A percentile compares a stretch with the other conserved stretches of the same genome.
phyloP scores from a whole-genome alignment of 345 rosid species.

The Rhizophora apiculata region DNA sequence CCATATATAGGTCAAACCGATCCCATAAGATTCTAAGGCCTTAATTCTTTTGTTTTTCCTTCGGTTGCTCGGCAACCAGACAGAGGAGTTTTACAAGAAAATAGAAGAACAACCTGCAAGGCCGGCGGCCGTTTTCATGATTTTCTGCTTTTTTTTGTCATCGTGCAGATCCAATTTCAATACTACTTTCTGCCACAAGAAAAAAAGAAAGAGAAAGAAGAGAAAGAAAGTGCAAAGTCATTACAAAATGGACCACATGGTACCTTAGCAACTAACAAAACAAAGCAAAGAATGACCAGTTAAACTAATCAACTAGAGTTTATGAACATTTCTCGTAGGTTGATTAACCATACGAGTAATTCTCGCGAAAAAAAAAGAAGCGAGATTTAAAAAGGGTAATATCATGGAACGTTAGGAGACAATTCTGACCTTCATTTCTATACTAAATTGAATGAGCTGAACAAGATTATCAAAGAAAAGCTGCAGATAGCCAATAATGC shows the following conservation, averaged over 20 bases:
- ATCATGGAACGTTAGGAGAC: too few species aligned
- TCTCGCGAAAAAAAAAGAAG: too few species aligned
- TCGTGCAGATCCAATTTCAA: conserved; percentile 29
- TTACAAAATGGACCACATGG: neutral
- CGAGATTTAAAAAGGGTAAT: neutral
- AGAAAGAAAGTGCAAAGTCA: neutral
- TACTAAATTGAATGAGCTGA: neutral
- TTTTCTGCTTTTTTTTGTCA: conserved; percentile 30
- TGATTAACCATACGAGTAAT: too few species aligned
- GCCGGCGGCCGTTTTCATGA: conserved; percentile 35
- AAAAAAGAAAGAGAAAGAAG: neutral
- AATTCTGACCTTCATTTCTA: conserved; percentile 12
- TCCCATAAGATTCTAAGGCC: too few species aligned
- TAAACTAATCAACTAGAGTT: neutral
- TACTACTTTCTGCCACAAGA: conserved; percentile 30
- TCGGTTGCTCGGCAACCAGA: neutral
- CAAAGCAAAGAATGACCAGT: too few species aligned
- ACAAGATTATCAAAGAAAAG: neutral
- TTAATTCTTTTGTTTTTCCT: too few species aligned
- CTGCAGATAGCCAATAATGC: neutral
- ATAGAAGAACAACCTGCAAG: conserved; percentile 17
- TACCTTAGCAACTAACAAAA: neutral
- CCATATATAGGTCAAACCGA: too few species aligned
- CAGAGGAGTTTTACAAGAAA: neutral
- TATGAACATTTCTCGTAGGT: neutral